Percentiles rank a stretch among this genome's conserved stretches.
Evolutionary conservation across 2,329 filamentous ascomycete genomes (phyloP).

Genomic region (Alternaria sp.): DNA sequence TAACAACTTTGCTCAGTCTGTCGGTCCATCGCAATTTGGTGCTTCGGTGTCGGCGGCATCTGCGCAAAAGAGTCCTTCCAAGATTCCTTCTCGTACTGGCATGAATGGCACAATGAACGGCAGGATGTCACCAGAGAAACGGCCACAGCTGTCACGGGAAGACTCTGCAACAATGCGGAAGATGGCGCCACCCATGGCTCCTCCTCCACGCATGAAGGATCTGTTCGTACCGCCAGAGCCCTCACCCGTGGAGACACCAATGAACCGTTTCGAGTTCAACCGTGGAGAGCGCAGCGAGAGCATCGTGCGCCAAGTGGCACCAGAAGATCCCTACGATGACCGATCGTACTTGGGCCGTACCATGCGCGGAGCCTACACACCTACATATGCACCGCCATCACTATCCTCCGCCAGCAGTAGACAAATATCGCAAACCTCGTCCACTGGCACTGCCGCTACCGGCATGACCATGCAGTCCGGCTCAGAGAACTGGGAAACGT

Average conservation of each 20-base stretch:
- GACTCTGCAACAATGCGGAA: slow-evolving; percentile 44
- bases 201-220: slow-evolving; percentile 92
- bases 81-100: slow-evolving; percentile 74
- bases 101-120: slow-evolving; percentile 74
- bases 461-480: slow-evolving; percentile 74
- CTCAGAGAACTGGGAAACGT: slow-evolving; percentile 98
- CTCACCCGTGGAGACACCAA: slow-evolving; percentile 53
- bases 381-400: slow-evolving; percentile 39
- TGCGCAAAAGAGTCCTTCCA: slow-evolving; percentile 66
- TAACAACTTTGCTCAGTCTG: slow-evolving; percentile 50
- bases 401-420: slow-evolving; percentile 55
- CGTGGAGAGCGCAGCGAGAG: slow-evolving; percentile 62
- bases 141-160: slow-evolving; percentile 42
- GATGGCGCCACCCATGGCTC: slow-evolving; percentile 61
- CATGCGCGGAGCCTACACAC: slow-evolving; percentile 38
- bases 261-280: slow-evolving; percentile 51
- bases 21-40: slow-evolving; percentile 24
- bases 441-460: slow-evolving; percentile 45
- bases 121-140: slow-evolving; percentile 83
- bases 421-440: slow-evolving; percentile 76
- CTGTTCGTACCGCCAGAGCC: slow-evolving; percentile 66
- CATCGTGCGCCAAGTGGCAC: slow-evolving; percentile 68
- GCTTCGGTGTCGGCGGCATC: slow-evolving; percentile 44
- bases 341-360: slow-evolving; percentile 47
- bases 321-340: slow-evolving; percentile 87